Evolutionary conservation across 176 grass and related monocot species (phyloP).

Genomic region (Carex scoparia): DNA sequence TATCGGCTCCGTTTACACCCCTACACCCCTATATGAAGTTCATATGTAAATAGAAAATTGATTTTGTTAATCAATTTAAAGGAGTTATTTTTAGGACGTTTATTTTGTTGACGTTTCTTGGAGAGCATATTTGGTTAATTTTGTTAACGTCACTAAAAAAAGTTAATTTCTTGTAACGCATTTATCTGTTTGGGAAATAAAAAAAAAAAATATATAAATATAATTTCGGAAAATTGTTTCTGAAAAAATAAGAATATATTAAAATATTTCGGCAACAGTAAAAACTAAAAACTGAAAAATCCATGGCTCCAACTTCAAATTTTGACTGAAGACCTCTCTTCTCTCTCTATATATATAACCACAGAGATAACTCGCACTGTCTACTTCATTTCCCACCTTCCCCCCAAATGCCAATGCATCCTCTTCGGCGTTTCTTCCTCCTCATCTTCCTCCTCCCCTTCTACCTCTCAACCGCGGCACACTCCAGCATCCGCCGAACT

Average conservation of each 20-base stretch:
- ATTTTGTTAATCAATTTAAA: background rate
- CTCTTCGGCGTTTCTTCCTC: background rate
- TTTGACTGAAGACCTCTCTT: background rate
- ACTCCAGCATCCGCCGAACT: background rate
- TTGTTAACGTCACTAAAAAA: background rate
- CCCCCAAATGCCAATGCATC: slow-evolving; percentile 6
- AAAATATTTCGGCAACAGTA: background rate
- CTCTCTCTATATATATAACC: background rate
- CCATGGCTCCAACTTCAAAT: background rate
- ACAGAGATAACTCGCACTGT: background rate
- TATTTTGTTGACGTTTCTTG: background rate
- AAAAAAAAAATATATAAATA: background rate
- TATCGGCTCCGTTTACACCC: too few species aligned
- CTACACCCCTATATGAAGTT: background rate
- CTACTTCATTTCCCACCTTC: background rate
- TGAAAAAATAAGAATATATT: background rate
- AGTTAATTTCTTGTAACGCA: background rate
- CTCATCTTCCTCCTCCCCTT: background rate
- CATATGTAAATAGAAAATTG: background rate
- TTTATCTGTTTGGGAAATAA: background rate
- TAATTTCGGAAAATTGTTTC: background rate
- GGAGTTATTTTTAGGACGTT: background rate
- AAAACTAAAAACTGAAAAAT: background rate
- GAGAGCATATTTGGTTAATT: background rate
- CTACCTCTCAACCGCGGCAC: background rate